These are phyloP conservation scores for Cyberlindnera galapagoensis DNA, from an alignment of 805 yeast genomes.

Conservation along the genomic window DNA sequence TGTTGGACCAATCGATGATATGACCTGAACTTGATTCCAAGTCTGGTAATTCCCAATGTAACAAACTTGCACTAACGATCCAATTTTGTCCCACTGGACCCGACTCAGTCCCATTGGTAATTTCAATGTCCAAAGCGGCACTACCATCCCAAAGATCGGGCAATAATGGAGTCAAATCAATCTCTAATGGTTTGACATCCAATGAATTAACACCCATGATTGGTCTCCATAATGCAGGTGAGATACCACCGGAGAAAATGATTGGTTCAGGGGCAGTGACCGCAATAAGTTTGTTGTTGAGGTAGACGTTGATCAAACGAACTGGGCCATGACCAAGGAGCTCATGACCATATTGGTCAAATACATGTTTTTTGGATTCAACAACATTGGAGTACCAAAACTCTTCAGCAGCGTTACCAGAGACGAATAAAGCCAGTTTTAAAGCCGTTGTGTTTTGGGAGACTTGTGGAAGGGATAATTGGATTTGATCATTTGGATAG, in stretches of 20 bases:
- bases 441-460: conserved; percentile 46
- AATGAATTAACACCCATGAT: conserved; percentile 69
- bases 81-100: conserved; percentile 39
- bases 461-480: conserved; percentile 38
- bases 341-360: conserved; percentile 32
- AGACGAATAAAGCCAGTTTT: conserved; percentile 50
- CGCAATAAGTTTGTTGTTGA: conserved; percentile 54
- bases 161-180: conserved; percentile 65
- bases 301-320: conserved; percentile 55
- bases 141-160: conserved; percentile 60
- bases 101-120: conserved; percentile 43
- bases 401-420: conserved; percentile 78
- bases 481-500: conserved; percentile 35
- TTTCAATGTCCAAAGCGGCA: conserved; percentile 37
- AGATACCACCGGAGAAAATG: conserved; percentile 73
- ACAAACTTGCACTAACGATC: conserved; percentile 51
- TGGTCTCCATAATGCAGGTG: conserved; percentile 79
- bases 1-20: conserved; percentile 24
- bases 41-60: conserved; percentile 43
- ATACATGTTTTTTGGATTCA: conserved; percentile 39
- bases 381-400: conserved; percentile 70
- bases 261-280: conserved; percentile 64
- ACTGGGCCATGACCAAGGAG: conserved; percentile 65
- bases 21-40: conserved; percentile 36
- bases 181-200: conserved; percentile 62